Evolutionary conservation across 768 basidiomycete genomes (phyloP), one percentile per base, ranked within the genome.

Genomic region (Serendipita sp.): DNA sequence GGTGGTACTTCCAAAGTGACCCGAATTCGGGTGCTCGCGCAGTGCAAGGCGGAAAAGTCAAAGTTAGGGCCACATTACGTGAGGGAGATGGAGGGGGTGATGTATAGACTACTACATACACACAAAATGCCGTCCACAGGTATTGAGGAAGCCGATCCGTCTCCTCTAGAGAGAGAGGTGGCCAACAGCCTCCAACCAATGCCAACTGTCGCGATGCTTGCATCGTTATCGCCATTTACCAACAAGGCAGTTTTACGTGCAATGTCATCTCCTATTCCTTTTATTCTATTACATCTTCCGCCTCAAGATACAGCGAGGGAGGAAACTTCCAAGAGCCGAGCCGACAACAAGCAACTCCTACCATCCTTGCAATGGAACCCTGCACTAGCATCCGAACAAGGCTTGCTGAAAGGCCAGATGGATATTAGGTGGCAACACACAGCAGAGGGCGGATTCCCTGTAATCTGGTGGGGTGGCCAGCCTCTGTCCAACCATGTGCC

Each of bases 11-110:
- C 35, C 16, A 32, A 45, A 5, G 5, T 5, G 45, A 2, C 32
- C 37, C 45, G 89, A 1, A 69, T 94, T 2, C 85, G 92, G 63
- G 80, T 96, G 8, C 73, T 95, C 24, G 91, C 80, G 0, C 92
- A 95, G 70, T 96, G 93, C 77, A 96, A 96, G 77, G 91, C 91
- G 0, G 89, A 93, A 70, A 86, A 84, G 76, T 86, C 84, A 74
- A 88, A 86, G 71, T 73, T 85, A 44, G 81, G 88, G 2, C 91
- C 92, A 2, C 83, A 84, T 30, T 86, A 86, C 69, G 81, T 96
- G 0, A 83, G 93, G 37, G 93, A 96, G 72, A 78, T 94, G 75
- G 93, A 96, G 71, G 93, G 93, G n/a, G 92, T 93, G 11, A 74
- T 86, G 64, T 78, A 80, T 69, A 79, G 81, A 7, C 79, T 83